These are phyloP conservation scores for Mycena polygramma DNA, from an alignment of 768 basidiomycete species.

Conservation along the genomic window DNA sequence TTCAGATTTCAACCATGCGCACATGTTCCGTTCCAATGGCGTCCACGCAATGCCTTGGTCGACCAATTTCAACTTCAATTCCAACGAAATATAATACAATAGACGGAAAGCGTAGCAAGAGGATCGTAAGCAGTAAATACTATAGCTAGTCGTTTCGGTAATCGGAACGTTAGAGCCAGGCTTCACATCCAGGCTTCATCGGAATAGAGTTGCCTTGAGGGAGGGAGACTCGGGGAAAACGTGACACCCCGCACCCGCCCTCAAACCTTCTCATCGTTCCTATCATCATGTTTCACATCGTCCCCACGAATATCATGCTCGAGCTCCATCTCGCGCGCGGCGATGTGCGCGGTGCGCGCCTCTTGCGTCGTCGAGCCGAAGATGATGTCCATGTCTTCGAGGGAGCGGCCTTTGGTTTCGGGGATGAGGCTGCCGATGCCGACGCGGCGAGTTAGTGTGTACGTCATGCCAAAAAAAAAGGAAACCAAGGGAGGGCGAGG, in stretches of 20 bases:
- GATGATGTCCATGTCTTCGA: slow-evolving; percentile 68
- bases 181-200: no score
- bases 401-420: slow-evolving; percentile 70
- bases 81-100: no score
- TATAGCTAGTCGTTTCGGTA: no score
- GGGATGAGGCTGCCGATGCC: slow-evolving; percentile 63
- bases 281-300: not conserved
- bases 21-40: no score
- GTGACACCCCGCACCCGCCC: not conserved
- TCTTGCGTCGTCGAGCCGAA: slow-evolving; percentile 70
- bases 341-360: slow-evolving; percentile 66
- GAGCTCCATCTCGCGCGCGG: slow-evolving; percentile 50
- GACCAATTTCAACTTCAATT: no score
- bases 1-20: no score
- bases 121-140: no score
- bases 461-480: not conserved
- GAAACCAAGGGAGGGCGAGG: not conserved
- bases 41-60: no score
- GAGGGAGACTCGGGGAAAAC: not conserved
- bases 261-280: not conserved
- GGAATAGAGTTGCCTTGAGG: no score
- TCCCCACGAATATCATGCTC: slow-evolving; percentile 19
- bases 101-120: no score
- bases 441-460: not conserved
- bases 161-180: no score